These are phyloP conservation scores for Gloeostereum incarnatum DNA, from an alignment of 768 basidiomycete genomes.

Conservation along the genomic window DNA sequence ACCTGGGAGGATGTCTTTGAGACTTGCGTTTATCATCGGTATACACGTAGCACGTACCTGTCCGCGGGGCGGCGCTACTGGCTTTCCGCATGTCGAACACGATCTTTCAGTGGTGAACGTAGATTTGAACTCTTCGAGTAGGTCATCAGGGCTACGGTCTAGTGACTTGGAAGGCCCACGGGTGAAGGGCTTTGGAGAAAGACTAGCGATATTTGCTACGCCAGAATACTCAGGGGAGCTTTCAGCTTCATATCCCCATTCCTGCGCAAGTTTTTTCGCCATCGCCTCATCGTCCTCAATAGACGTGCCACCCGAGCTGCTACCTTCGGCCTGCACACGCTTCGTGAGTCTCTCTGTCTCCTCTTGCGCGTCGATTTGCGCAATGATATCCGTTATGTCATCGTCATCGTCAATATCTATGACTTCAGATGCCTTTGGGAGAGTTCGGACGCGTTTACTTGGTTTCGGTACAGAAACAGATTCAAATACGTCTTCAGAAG, in stretches of 20 bases:
- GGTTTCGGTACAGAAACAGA: too few species aligned
- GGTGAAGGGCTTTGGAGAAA: too few species aligned
- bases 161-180: too few species aligned
- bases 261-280: constrained; percentile 26
- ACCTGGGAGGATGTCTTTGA: too few species aligned
- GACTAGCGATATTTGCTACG: too few species aligned
- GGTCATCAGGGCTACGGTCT: too few species aligned
- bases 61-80: constrained; percentile 29
- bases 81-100: constrained; percentile 27
- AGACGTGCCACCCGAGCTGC: constrained; percentile 6
- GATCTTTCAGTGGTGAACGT: constrained; percentile 24
- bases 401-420: constrained; percentile 24
- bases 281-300: constrained; percentile 26
- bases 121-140: too few species aligned
- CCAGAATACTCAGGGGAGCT: too few species aligned
- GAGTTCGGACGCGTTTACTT: constrained; percentile 11
- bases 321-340: constrained; percentile 21
- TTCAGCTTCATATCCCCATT: constrained; percentile 23
- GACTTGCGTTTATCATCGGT: too few species aligned
- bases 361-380: constrained; percentile 31
- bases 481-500: too few species aligned
- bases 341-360: constrained; percentile 30
- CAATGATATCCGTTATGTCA: constrained; percentile 28
- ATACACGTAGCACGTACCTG: constrained; percentile 22
- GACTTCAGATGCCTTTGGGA: constrained; percentile 4